Conservation (phyloP, 305 asterid species). For the Solanum aculeatissimum region DNA sequence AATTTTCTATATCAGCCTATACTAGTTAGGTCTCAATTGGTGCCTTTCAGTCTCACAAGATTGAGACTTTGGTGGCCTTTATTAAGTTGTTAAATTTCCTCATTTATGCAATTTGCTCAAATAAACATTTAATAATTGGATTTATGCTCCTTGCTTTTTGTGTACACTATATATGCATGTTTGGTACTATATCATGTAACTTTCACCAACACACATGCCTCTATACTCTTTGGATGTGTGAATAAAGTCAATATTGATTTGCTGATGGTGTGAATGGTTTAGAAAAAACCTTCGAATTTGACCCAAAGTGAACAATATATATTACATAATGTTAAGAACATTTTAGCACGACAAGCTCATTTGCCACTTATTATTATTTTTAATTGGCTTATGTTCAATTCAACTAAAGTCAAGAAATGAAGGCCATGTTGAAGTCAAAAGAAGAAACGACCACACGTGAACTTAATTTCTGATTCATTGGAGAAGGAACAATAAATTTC, state of each 20-base stretch:
- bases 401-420: background rate
- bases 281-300: background rate
- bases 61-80: background rate
- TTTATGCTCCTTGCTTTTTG: background rate
- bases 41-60: background rate
- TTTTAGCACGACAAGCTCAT: background rate
- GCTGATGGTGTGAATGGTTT: background rate
- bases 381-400: background rate
- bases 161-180: background rate
- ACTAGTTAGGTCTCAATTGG: background rate
- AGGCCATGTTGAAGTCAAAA: background rate
- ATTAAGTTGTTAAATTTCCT: background rate
- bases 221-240: background rate
- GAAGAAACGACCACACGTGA: background rate
- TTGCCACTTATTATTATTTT: background rate
- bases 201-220: too few species aligned
- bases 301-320: background rate
- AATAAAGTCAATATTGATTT: background rate
- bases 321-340: background rate
- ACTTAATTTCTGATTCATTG: background rate
- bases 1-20: background rate
- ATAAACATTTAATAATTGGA: background rate
- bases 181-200: background rate
- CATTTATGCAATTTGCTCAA: background rate
- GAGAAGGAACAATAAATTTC: background rate